A percentile compares a stretch with the other conserved stretches of the same genome.
Evolutionary conservation across 345 rosid genomes (phyloP).

Genomic region (Eucalyptus fibrosa): DNA sequence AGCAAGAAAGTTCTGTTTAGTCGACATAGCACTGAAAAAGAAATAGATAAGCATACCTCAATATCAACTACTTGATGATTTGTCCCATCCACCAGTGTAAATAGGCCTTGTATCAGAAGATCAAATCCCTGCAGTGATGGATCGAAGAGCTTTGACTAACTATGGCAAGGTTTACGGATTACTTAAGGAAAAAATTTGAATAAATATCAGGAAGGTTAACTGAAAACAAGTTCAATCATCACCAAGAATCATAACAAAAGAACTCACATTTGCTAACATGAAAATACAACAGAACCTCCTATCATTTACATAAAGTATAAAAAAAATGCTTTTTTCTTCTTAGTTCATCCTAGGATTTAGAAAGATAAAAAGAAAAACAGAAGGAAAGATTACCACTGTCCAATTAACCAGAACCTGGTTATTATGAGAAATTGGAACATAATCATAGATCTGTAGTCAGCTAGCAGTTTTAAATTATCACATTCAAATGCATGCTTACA

Average conservation of each 20-base stretch:
- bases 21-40: neutral
- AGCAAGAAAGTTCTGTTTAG: neutral
- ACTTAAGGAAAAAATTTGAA: neutral
- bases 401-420: neutral
- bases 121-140: conserved; percentile 41
- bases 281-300: neutral
- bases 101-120: conserved; percentile 39
- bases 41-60: conserved; percentile 25
- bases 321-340: neutral
- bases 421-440: neutral
- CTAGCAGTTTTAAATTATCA: neutral
- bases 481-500: neutral
- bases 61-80: conserved; percentile 13
- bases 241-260: neutral
- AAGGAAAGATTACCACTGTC: neutral
- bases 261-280: neutral
- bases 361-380: neutral
- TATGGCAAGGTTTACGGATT: neutral
- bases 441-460: neutral
- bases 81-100: conserved; percentile 10
- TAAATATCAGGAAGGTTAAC: neutral
- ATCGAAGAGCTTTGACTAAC: neutral
- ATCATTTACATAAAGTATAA: neutral
- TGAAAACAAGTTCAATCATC: neutral
- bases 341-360: neutral